Base-by-base conservation (phyloP, 2,329 filamentous ascomycete genomes). In the Cucurbitaria berberidis region DNA sequence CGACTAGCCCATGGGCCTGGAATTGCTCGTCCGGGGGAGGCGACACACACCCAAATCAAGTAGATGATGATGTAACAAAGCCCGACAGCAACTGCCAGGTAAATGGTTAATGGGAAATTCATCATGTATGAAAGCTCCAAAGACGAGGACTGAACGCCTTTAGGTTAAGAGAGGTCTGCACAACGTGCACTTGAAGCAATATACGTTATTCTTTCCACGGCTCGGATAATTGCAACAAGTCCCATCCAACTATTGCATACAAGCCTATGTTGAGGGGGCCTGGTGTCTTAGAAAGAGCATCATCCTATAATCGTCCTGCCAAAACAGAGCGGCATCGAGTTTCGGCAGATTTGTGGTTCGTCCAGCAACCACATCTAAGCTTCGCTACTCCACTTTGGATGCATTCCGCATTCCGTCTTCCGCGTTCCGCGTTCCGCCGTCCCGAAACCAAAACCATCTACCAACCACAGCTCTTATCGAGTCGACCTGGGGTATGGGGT, bases 1-100 rank as follows among this genome's bases (percentile, higher is more conserved):
- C 45, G 39, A 13, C 38, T 30, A 13, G 22, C 10, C 13, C n/a
- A 41, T 35, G 51, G 51, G 24, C 51, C 51, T 11, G 51, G 51
- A 7, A 54, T 22, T 3, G 27, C 3, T 40, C 44, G 38, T 22
- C 22, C 9, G 16, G 48, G n/a, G 10, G 42, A 48, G 22, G 26
- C 10, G 26, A 45, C 8, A n/a, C 16, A 24, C 2, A 34, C 38
- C 36, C 36, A 42, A 10, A 42, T 34, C 26, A 34, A 34, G 18
- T 36, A 41, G 19, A 22, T 8, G 16, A 41, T 34, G 13, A 41
- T 4, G 18, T 48, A 48, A n/a, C n/a, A 35, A 26, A 42, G 5
- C 11, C 16, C 36, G 15, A 30, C 6, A 18, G 42, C 13, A 4
- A n/a, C 13, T 15, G 36, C 18, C 15, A 42, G 7, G 15, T 16